Evolutionary conservation across 805 yeast species (phyloP).

Genomic region (Starmerella apicola): DNA sequence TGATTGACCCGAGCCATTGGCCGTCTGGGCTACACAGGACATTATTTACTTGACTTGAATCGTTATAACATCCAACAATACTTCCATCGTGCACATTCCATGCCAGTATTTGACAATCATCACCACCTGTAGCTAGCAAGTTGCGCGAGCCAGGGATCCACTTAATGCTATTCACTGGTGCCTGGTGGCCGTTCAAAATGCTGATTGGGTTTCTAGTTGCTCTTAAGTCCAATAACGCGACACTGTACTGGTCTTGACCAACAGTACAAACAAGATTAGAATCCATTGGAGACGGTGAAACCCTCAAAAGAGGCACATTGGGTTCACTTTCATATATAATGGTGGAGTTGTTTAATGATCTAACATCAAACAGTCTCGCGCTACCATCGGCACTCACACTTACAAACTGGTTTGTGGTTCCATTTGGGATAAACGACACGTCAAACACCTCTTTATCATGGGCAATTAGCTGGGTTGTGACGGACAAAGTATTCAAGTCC

Average conservation of each 20-base stretch:
- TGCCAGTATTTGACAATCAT: constrained; percentile 45
- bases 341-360: constrained; percentile 85
- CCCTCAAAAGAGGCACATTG: constrained; percentile 51
- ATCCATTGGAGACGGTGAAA: constrained; percentile 69
- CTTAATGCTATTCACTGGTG: constrained; percentile 55
- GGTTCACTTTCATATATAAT: constrained; percentile 61
- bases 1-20: constrained; percentile 68
- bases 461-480: constrained; percentile 88
- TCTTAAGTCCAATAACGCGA: constrained; percentile 69
- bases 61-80: constrained; percentile 40
- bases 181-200: constrained; percentile 54
- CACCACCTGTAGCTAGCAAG: constrained; percentile 58
- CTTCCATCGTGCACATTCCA: constrained; percentile 47
- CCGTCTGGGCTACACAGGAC: constrained; percentile 62
- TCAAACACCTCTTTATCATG: constrained; percentile 94
- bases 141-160: constrained; percentile 70
- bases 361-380: constrained; percentile 77
- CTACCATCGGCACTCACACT: constrained; percentile 95
- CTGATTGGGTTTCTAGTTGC: constrained; percentile 73
- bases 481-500: constrained; percentile 62
- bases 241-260: constrained; percentile 53
- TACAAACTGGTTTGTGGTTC: constrained; percentile 60
- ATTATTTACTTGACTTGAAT: constrained; percentile 60
- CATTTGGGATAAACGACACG: constrained; percentile 66
- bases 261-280: constrained; percentile 75